Conservation (phyloP, 1,284 basidiomycete species). For the Pterulicium gracile region DNA sequence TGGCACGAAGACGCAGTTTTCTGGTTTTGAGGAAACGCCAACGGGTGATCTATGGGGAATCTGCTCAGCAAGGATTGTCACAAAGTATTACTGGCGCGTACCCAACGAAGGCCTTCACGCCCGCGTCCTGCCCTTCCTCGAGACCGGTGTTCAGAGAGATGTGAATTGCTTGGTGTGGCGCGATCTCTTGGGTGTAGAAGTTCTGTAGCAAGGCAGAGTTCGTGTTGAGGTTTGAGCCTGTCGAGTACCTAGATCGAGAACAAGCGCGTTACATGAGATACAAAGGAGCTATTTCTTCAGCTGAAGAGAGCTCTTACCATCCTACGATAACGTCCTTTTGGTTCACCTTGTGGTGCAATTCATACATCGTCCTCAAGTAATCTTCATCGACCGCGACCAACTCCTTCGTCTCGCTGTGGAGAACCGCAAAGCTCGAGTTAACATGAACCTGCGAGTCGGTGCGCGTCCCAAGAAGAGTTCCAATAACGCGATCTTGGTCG, state of each 20-base stretch:
- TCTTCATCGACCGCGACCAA: constrained; percentile 89
- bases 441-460: constrained; percentile 65
- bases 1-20: constrained; percentile 88
- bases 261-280: constrained; percentile 9
- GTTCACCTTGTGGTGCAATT: constrained; percentile 77
- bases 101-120: constrained; percentile 87
- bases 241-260: constrained; percentile 67
- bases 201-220: constrained; percentile 98
- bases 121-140: constrained; percentile 59
- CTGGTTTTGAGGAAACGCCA: constrained; percentile 78
- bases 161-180: constrained; percentile 85
- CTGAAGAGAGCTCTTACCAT: constrained; percentile 45
- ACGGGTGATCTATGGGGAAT: constrained; percentile 54
- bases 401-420: constrained; percentile 86
- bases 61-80: neutral
- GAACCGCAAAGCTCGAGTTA: constrained; percentile 77
- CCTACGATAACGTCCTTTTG: constrained; percentile 85
- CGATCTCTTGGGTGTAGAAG: constrained; percentile 91
- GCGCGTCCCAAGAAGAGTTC: constrained; percentile 86
- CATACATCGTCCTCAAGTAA: constrained; percentile 90
- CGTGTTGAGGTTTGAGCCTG: constrained; percentile 83
- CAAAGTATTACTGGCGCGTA: constrained; percentile 21
- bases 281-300: too few relatives aligned
- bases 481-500: constrained; percentile 85
- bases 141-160: constrained; percentile 86